Percentiles rank a stretch among this genome's conserved stretches.
Evolutionary conservation across 1,139 yeast species (phyloP).

Genomic region (Kodamaea fungicola): DNA sequence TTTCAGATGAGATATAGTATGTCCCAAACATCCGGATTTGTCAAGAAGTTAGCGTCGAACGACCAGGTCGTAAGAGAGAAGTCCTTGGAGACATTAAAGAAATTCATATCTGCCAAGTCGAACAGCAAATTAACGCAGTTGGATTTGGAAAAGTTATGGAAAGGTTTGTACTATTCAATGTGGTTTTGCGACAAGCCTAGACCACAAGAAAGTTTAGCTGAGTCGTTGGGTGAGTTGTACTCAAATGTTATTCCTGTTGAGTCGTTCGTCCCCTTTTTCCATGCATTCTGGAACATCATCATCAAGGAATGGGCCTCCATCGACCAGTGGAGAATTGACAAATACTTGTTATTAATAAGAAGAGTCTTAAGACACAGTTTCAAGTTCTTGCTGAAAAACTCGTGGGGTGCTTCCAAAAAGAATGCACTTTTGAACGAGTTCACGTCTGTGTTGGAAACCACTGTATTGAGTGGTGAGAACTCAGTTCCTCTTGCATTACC

Average conservation of each 20-base stretch:
- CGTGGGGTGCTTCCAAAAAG: conserved; percentile 47
- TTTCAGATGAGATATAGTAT: conserved; percentile 10
- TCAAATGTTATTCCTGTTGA: conserved; percentile 41
- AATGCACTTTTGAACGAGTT: conserved; percentile 44
- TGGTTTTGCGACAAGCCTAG: conserved; percentile 95
- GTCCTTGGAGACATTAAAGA: conserved; percentile 66
- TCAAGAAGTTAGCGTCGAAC: conserved; percentile 81
- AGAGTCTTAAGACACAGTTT: conserved; percentile 68
- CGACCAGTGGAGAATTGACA: conserved; percentile 86
- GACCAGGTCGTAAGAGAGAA: conserved; percentile 71
- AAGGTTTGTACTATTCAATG: conserved; percentile 88
- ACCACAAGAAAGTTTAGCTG: conserved; percentile 85
- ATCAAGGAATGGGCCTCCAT: conserved; percentile 79
- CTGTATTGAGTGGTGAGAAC: conserved; percentile 50
- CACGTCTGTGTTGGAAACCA: conserved; percentile 35
- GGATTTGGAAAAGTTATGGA: conserved; percentile 86
- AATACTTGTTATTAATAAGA: conserved; percentile 77
- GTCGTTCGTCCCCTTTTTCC: conserved; percentile 50
- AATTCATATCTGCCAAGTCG: conserved; percentile 47
- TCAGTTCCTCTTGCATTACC: conserved; percentile 74
- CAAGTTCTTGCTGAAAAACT: conserved; percentile 47
- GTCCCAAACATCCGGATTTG: conserved; percentile 46
- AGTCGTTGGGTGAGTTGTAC: conserved; percentile 62
- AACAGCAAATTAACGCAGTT: conserved; percentile 25
- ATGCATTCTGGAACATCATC: conserved; percentile 81